Evolutionary conservation across 2,329 filamentous ascomycete species (phyloP), one percentile per base, ranked within the genome.

Genomic region (Nemania abortiva): DNA sequence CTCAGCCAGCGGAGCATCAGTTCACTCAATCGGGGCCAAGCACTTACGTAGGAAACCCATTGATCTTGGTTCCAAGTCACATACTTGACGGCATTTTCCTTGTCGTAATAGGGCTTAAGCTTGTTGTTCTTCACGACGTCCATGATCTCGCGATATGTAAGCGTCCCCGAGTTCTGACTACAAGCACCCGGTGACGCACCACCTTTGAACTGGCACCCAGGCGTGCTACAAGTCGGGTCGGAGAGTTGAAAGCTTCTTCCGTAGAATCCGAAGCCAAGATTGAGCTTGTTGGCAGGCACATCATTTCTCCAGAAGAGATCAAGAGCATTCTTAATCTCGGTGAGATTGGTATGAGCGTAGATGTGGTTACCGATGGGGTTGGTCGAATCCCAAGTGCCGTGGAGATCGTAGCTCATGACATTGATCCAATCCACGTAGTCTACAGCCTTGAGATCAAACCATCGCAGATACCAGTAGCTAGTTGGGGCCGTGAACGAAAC

Each of bases 391-490:
- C 59, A 62, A 1, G 18, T 31, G 6, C 59, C 60, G 27, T 63
- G 60, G 3, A 55, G 37, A 37, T 63, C 50, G 10, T 54, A 63
- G 6, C 53, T 56, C 55, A 58, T 58, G 37, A 58, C 55, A 31
- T 58, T 58, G 37, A 58, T 20, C n/a, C 10, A 58, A 31, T 58
- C 55, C 2, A 58, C 55, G 20, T 58, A 39, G n/a, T 57, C 54
- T 10, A 57, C 27, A 9, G 54, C 54, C 54, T 57, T 61, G 1
- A 81, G 34, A 24, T 78, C 74, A 22, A 81, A 81, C 42, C 71
- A 63, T 0, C 70, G 67, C 0, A 81, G 62, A 57, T 76, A 76
- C 74, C 74, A 75, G 63, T 72, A 76, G 2, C 47, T 57, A 0
- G 74, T 68, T 5, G 76, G 72, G 13, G 62, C 31, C 0, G 73